A percentile compares a stretch with the other conserved stretches of the same genome.
Evolutionary conservation across 2,329 filamentous ascomycete genomes (phyloP).

Genomic region (Monosporascus sp.): DNA sequence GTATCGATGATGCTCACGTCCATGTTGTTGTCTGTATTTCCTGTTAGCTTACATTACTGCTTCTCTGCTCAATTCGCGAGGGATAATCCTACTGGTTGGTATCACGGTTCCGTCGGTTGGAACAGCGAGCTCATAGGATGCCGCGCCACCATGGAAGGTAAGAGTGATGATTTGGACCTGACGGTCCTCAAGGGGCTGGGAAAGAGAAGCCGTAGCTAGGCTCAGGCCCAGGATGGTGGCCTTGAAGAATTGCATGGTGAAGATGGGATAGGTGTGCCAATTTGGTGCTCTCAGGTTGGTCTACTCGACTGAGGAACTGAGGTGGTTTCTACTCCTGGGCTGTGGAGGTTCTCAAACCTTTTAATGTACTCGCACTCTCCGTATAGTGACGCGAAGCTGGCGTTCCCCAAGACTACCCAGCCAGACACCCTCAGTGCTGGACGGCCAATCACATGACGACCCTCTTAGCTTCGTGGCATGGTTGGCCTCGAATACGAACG

Average conservation of each 20-base stretch:
- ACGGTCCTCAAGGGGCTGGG: constrained; percentile 18
- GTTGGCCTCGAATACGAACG: too few relatives aligned
- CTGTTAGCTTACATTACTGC: neutral
- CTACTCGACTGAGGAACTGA: too few relatives aligned
- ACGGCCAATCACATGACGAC: too few relatives aligned
- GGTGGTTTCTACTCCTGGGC: too few relatives aligned
- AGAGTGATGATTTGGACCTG: constrained; percentile 34
- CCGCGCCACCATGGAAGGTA: constrained; percentile 37
- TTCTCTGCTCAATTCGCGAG: neutral
- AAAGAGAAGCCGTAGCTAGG: constrained; percentile 10
- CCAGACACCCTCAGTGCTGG: too few relatives aligned
- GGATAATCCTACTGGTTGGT: constrained; percentile 28
- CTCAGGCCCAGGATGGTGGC: constrained; percentile 10
- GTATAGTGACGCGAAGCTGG: too few relatives aligned
- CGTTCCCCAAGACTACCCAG: too few relatives aligned
- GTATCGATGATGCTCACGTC: constrained; percentile 35
- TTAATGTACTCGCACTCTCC: too few relatives aligned
- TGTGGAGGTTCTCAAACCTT: too few relatives aligned
- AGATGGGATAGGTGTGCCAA: neutral
- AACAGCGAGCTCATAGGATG: constrained; percentile 35
- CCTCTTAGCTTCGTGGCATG: too few relatives aligned
- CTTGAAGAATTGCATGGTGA: constrained; percentile 13
- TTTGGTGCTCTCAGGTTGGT: too few relatives aligned
- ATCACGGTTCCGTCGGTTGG: constrained; percentile 34
- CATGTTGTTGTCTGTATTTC: constrained; percentile 30